Evolutionary conservation across 1,139 yeast genomes (phyloP), one percentile per base, ranked within the genome.

Genomic region (Candida buenavistaensis): DNA sequence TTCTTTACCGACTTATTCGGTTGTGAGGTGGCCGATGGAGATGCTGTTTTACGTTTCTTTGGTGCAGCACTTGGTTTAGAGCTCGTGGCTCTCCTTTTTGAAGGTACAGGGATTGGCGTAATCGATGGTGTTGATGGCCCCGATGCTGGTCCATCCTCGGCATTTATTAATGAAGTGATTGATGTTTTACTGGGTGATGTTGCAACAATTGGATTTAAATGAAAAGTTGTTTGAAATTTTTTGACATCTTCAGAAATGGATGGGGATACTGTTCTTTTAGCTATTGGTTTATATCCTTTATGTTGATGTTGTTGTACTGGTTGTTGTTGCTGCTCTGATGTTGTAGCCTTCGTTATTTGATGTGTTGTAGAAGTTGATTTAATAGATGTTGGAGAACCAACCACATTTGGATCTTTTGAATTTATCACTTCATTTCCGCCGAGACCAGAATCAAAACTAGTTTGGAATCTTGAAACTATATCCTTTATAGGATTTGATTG

Each of bases 161-260:
- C 41, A 42, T 66, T 65, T 36, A 65, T 66, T 23, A 66, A 61
- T 12, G 69, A 61, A 38, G 57, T 62, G 21, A 66, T 65, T 7
- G 70, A 62, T 0, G 72, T 57, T 40, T 58, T 62, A 39, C 58
- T 59, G 15, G 43, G 38, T 24, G 41, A 27, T 2, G 33, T 26
- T 22, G 9, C 13, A 22, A 17, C 19, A 10, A 35, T 16, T 17
- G 41, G 41, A 19, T 32, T 40, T 13, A 54, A 28, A 26, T 51
- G 53, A 39, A 65, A 57, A 33, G 50, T 54, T 0, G 71, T 61
- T 41, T 62, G 68, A 44, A 59, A 65, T 40, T 52, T 51, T 36
- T 53, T 56, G 30, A 64, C 52, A 26, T 55, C 57, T 15, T 57
- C 64, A 29, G 49, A 17, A 17, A 17, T 17, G 7, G 19, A 5